Evolutionary conservation across 768 basidiomycete species (phyloP), one percentile per base, ranked within the genome.

Genomic region (Trametes cingulata): DNA sequence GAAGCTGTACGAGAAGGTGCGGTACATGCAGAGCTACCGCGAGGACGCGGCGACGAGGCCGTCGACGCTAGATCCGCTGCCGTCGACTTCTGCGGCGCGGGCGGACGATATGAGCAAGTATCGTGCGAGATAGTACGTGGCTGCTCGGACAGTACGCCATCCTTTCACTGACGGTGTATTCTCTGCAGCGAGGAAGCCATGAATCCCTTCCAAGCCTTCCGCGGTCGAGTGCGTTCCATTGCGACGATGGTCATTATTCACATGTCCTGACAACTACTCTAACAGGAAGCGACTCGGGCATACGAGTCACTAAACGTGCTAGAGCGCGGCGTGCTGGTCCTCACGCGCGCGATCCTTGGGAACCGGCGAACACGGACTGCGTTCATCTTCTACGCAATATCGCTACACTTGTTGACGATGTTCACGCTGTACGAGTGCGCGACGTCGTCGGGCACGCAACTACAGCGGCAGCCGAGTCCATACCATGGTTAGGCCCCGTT

Each of bases 191-290:
- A 98, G 71, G 92, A 97, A 74, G 86, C 92, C 52, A 94, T 98
- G 86, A 98, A 99, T 69, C 96, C 97, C 0, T 99, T 99, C 71
- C 95, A 98, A 73, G 94, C 90, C 7, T 98, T 99, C 81, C 86
- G 94, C 63, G 94, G 96, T 1, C 80, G 94, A 72, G 96, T 97
- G 67, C 65, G 94, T 83, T 6, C 25, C 10, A 12, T 1, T 15
- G 9, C 52, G 15, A 19, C 25, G 5, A n/a, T 22, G n/a, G n/a
- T 42, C 63, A 45, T n/a, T 19, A n/a, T 22, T 40, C 10, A 15
- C 13, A 9, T 39, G 39, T 40, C 35, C n/a, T 24, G 24, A 33
- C 29, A 33, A 33, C 29, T 4, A 33, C 39, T 57, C 27, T 37
- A 63, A 43, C 71, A 98, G 96, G 97, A 98, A 78, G 93, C 94